Evolutionary conservation across 164 flowering plant species (phyloP).

Genomic region (Stephania cephalantha): DNA sequence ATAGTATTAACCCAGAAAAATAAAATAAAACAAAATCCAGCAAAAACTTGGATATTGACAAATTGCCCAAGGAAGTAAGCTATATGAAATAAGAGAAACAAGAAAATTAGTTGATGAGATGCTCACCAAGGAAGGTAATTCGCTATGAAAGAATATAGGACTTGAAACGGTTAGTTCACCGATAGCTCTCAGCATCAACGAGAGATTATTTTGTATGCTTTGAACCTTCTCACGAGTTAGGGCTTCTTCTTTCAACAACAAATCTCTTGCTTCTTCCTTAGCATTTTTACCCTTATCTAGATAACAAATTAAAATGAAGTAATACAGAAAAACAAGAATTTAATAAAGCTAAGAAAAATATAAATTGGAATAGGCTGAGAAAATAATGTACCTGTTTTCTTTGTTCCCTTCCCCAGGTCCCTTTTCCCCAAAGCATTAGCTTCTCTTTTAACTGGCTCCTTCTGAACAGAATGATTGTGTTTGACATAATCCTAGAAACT

Average conservation of each 20-base stretch:
- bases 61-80: not conserved
- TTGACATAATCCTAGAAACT: conserved; percentile 40
- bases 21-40: no score
- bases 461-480: conserved; percentile 46
- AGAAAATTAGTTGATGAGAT: conserved; percentile 3
- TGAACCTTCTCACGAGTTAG: conserved; percentile 61
- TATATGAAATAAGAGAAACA: not conserved
- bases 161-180: conserved; percentile 86
- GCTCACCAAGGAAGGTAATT: conserved; percentile 84
- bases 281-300: conserved; percentile 79
- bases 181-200: conserved; percentile 67
- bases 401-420: conserved; percentile 57
- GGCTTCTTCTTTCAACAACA: conserved; percentile 75
- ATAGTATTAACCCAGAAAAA: no score
- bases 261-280: conserved; percentile 93
- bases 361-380: not conserved
- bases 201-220: conserved; percentile 56
- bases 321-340: not conserved
- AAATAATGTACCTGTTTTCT: conserved; percentile 59
- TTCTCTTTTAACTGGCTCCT: conserved; percentile 47
- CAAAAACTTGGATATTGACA: no score
- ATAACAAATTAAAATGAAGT: conserved; percentile 11
- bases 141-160: conserved; percentile 87
- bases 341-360: not conserved
- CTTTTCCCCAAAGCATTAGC: conserved; percentile 48